Base-by-base conservation (phyloP, 495 filamentous ascomycete genomes). In the Glutinoglossum americanum region DNA sequence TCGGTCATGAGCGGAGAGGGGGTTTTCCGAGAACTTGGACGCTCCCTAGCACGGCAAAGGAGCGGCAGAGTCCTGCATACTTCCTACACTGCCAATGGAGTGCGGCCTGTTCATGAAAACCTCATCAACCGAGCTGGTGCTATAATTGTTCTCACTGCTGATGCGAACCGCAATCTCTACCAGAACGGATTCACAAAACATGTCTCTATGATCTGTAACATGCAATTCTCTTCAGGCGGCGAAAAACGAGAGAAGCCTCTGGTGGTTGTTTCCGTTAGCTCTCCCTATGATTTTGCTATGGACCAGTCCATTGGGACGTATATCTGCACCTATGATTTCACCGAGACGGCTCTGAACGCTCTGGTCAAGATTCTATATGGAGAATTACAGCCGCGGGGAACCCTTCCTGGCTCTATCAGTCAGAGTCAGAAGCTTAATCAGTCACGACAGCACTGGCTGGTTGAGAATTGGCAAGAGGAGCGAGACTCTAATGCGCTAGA, bases 281-380 rank as follows among this genome's bases (percentile, higher is more conserved):
- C 87, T 8, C 88, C 88, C 0, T 94, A 93, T 67, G 88, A 94
- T 67, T 94, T 94, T 67, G 88, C 86, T n/a, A 88, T 85, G 80
- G 88, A 94, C 60, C 78, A 81, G 55, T 76, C 80, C 3, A 85
- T 94, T 30, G 83, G 83, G 9, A 93, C 88, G 3, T 94, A 93
- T 64, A 74, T 94, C 51, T 94, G 88, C 69, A 94, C 88, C 0
- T 94, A 89, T 64, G 88, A 94, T 70, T 93, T 92, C 65, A 94
- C 88, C 3, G 88, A 94, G 62, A 89, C 85, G 0, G 87, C 88
- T 25, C 77, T 94, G 71, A 78, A 81, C 56, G 84, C 87, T 1
- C 70, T 94, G 9, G 87, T 89, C 30, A 81, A 87, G 48, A 82
- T 84, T 5, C 66, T 94, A 1, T 88, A 85, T 64, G 88, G 88